Base-by-base conservation (phyloP, 2,329 filamentous ascomycete genomes). In the Penicillium hordei region DNA sequence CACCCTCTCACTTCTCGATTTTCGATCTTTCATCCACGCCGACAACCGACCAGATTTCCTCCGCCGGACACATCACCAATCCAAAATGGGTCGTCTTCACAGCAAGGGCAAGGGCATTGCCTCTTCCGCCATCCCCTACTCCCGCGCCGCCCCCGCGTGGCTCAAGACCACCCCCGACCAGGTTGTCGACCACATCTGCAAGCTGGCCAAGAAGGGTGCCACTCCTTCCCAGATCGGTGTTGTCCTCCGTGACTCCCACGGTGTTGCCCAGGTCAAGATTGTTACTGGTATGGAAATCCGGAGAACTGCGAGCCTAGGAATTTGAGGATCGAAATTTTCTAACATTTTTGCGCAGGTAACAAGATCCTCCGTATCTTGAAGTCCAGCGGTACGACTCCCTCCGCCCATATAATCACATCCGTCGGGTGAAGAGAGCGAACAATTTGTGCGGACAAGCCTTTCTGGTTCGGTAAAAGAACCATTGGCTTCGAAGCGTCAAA, bases 351-450 rank as follows among this genome's bases (percentile, higher is more conserved):
- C 70, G 19, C 45, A 93, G 93, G 94, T 83, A 99, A 99, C 91
- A 96, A 96, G 87, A 97, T 99, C 79, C 91, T 99, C 77, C 90
- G 94, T 81, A 97, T 99, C 83, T 87, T 99, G 73, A 97, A 97
- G 89, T 89, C 89, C 73, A 90, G 85, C 81, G 94, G 94, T 97
- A 97, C 81, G 84, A 77, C 65, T 68, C 58, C 64, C 70, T 58
- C 57, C 66, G 58, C 56, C 46, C 57, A 62, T 54, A 55, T 60
- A 40, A 60, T 65, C 53, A 46, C 56, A 36, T 62, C 60, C 48
- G 59, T 67, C 58, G 62, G 67, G 64, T 70, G 67, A 71, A 63
- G 57, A 55, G 60, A 52, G 57, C 60, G 57, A 40, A 31, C 29
- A 51, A 52, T 45, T 59, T 57, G 63, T 50, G 52, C 57, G 58